phyloP scores from a whole-genome alignment of 345 rosid species.

The Linum tenue region DNA sequence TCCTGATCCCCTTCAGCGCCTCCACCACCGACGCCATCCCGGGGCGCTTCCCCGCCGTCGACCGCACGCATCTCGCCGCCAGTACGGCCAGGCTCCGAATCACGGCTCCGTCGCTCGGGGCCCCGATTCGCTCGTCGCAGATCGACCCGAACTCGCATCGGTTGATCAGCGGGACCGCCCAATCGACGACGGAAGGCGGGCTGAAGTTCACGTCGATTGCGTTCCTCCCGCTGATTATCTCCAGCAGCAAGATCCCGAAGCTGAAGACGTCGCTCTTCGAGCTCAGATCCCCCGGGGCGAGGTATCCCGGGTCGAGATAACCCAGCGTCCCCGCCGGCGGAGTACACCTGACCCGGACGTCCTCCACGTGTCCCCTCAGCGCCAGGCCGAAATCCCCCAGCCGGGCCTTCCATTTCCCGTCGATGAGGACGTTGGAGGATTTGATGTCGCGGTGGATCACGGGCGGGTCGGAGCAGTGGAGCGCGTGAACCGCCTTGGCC shows the following conservation, averaged over 20 bases:
- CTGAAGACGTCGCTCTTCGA: slow-evolving; percentile 80
- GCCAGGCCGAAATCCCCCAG: slow-evolving; percentile 85
- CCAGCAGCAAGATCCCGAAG: slow-evolving; percentile 70
- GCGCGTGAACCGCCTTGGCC: slow-evolving; percentile 46
- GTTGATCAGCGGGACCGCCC: slow-evolving; percentile 82
- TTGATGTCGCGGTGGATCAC: slow-evolving; percentile 84
- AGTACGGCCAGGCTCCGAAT: slow-evolving; percentile 29
- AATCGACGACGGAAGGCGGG: slow-evolving; percentile 69
- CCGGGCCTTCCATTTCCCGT: slow-evolving; percentile 48
- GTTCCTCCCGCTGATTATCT: slow-evolving; percentile 75
- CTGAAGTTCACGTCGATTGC: slow-evolving; percentile 73
- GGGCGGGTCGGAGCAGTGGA: slow-evolving; percentile 59
- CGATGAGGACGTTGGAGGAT: slow-evolving; percentile 70
- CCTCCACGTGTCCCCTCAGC: slow-evolving; percentile 60
- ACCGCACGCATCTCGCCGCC: slow-evolving; percentile 66
- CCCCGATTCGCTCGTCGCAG: slow-evolving; percentile 36
- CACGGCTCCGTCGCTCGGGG: slow-evolving; percentile 25
- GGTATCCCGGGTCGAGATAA: slow-evolving; percentile 75
- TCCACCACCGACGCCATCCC: slow-evolving; percentile 59
- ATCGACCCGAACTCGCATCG: slow-evolving; percentile 32
- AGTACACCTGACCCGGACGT: slow-evolving; percentile 50
- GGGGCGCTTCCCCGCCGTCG: slow-evolving; percentile 55
- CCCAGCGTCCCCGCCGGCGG: slow-evolving; percentile 92
- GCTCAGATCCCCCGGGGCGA: slow-evolving; percentile 71
- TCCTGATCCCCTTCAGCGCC: slow-evolving; percentile 31